Conservation (phyloP, 176 grass and related monocot genomes). For the Ensete ventricosum region DNA sequence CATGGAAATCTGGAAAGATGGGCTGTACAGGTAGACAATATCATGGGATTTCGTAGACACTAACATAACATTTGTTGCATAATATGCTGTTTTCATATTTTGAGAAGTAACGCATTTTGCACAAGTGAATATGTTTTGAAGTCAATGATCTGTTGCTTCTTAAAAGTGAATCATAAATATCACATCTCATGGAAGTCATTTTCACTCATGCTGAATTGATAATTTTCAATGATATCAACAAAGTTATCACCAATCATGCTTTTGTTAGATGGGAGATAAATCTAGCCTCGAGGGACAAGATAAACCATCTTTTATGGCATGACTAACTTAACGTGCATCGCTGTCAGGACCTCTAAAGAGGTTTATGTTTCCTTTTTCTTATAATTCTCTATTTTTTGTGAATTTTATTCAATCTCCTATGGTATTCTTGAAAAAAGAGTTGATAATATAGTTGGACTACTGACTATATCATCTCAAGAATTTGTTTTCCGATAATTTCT, state of each 20-base stretch:
- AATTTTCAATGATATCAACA: not conserved
- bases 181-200: too few species aligned
- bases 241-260: not conserved
- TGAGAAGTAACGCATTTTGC: too few species aligned
- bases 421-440: too few species aligned
- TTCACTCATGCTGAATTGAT: not conserved
- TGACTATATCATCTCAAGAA: not conserved
- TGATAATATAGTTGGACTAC: not conserved
- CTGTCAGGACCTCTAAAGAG: not conserved
- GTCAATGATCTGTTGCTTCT: not conserved
- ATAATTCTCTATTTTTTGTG: not conserved
- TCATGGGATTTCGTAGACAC: not conserved
- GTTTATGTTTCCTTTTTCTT: not conserved
- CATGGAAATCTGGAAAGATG: slow-evolving; percentile 97
- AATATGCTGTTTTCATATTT: not conserved
- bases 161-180: too few species aligned
- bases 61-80: not conserved
- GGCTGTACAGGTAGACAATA: slow-evolving; percentile 76
- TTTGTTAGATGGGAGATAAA: too few species aligned
- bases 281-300: too few species aligned
- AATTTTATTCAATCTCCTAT: too few species aligned
- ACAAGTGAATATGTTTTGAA: too few species aligned
- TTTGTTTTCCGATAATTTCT: not conserved
- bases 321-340: not conserved
- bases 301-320: not conserved